phyloP scores from a whole-genome alignment of 805 yeast species.

The Candida broadrunensis region DNA sequence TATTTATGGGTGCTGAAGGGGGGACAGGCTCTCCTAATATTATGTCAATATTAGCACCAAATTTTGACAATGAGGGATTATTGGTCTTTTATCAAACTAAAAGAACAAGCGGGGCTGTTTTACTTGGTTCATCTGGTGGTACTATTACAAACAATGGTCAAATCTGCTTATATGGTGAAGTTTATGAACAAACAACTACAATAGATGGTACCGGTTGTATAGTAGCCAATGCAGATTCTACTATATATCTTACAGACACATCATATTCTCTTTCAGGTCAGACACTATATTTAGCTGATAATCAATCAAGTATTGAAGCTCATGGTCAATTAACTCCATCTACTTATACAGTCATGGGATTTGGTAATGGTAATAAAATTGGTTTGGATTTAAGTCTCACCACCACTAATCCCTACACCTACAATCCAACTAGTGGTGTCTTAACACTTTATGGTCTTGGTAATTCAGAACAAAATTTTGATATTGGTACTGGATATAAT shows the following conservation, averaged over 20 bases:
- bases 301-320: conserved; percentile 12
- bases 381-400: conserved; percentile 3
- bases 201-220: conserved; percentile 22
- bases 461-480: not conserved
- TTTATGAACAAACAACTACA: conserved; percentile 14
- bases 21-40: conserved; percentile 11
- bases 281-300: conserved; percentile 13
- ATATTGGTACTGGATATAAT: conserved; percentile 1
- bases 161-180: conserved; percentile 21
- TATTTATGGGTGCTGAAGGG: conserved; percentile 18
- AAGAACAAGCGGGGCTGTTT: not conserved
- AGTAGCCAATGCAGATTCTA: conserved; percentile 11
- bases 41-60: conserved; percentile 7
- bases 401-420: conserved; percentile 1
- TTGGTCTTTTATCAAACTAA: conserved; percentile 9
- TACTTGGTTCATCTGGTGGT: conserved; percentile 6
- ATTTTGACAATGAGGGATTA: conserved; percentile 14
- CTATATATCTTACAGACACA: conserved; percentile 6
- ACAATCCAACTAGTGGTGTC: not conserved
- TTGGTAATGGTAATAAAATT: conserved; percentile 18
- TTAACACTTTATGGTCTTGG: not conserved
- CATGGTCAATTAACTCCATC: conserved; percentile 8
- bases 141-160: conserved; percentile 19
- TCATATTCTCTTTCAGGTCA: conserved; percentile 10
- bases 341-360: conserved; percentile 17